Conservation (phyloP, 176 grass and related monocot genomes). For the Metroxylon sagu region DNA sequence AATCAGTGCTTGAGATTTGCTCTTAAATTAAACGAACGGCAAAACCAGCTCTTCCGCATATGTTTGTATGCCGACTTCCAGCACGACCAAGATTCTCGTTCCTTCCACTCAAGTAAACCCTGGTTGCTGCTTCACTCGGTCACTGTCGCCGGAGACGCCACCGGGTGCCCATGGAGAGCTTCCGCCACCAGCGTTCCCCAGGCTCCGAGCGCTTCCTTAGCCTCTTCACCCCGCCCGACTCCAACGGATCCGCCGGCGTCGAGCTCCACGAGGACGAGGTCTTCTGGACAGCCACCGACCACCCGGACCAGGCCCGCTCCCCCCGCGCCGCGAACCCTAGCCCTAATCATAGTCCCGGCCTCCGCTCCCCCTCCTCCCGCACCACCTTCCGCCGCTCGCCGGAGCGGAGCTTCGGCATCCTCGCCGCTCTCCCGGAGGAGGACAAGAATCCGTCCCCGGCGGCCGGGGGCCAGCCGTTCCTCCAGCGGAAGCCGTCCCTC, state of each 20-base stretch:
- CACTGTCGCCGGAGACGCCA: no score
- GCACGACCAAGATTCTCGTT: no score
- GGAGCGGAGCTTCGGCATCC: conserved; percentile 9
- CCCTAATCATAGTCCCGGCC: not conserved
- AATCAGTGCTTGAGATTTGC: no score
- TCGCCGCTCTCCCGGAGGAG: conserved; percentile 10
- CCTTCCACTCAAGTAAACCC: no score
- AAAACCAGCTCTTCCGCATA: no score
- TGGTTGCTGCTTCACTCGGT: no score
- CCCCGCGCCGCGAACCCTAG: not conserved
- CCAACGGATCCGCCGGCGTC: not conserved
- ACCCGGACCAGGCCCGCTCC: not conserved
- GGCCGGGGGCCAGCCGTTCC: not conserved
- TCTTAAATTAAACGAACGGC: no score
- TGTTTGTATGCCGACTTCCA: no score
- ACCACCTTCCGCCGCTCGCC: no score
- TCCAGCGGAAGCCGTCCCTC: conserved; percentile 1
- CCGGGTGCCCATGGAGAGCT: conserved; percentile 1
- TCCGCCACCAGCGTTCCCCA: conserved; percentile 9
- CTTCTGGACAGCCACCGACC: not conserved
- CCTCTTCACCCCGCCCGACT: conserved; percentile 2
- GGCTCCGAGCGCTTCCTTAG: conserved; percentile 12
- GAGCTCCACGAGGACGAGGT: conserved; percentile 22
- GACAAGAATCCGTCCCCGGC: not conserved
- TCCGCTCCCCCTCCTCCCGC: not conserved